Evolutionary conservation across 257 asterid genomes (phyloP), one percentile per base, ranked within the genome.

Genomic region (Ballota nigra): DNA sequence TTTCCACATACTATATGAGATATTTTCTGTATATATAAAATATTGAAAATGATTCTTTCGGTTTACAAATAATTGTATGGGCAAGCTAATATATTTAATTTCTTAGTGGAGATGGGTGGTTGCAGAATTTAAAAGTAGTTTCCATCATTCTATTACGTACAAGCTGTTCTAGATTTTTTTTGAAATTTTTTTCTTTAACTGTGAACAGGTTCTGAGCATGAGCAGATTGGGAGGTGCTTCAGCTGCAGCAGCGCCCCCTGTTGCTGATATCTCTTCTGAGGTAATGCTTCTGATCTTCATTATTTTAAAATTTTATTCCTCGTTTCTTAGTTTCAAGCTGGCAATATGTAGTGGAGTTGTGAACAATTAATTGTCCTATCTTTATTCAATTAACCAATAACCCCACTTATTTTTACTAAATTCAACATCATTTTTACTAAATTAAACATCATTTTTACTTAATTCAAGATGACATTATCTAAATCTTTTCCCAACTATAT

Each of bases 201-300:
- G 6, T 56, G 70, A 13, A 77, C 82, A 93, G 98, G 98, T 93
- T 73, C 86, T 93, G 16, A 91, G 97, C 77, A 79, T 93, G 96
- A 93, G 97, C 75, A 86, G 98, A 80, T 82, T 93, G 78, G 98
- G 97, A 20, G 96, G 96, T 79, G 98, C 96, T 60, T 86, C 86
- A 71, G 87, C 95, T 69, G 91, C 81, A 75, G 91, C 81, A 75
- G 90, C 92, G 36, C 98, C 96, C 22, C 80, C 79, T 10, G 88
- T 83, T 41, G 88, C 88, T 80, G 92, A 83, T 82, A 78, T 75
- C 62, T 87, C 96, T 55, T 81, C 90, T 16, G 91, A 90, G 98
- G 98, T 92, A 81, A 73, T 56, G 15, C 15, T 70, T 41, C 24
- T 75, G 38, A 16, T 64, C 57, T 16, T n/a, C 12, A 74, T 66